These are phyloP conservation scores for Pleomassaria siparia DNA, from an alignment of 2,329 filamentous ascomycete species.

Conservation along the genomic window DNA sequence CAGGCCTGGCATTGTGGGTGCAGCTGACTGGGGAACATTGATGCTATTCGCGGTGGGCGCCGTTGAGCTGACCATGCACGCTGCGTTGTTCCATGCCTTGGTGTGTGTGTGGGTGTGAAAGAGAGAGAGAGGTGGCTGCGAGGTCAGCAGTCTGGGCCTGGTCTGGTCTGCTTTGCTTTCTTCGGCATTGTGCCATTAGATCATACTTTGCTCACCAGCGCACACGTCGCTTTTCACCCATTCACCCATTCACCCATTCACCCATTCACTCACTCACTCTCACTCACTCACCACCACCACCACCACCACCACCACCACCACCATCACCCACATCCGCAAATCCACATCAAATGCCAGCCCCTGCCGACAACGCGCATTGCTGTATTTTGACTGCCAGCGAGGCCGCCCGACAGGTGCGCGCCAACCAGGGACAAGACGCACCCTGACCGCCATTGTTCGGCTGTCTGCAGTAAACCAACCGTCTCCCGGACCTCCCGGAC, in stretches of 20 bases:
- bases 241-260: not conserved
- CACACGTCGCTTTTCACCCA: not conserved
- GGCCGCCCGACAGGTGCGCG: conserved; percentile 34
- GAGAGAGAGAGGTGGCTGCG: not conserved
- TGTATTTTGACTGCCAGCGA: conserved; percentile 25
- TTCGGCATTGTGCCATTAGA: too few relatives aligned
- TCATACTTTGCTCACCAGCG: not conserved
- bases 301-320: not conserved
- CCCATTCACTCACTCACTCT: not conserved
- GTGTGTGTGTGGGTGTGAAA: not conserved
- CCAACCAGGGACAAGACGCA: conserved; percentile 24
- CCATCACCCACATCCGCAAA: conserved; percentile 5
- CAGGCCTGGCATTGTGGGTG: not conserved
- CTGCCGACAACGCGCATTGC: conserved; percentile 2
- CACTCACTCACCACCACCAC: not conserved
- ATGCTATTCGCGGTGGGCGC: conserved; percentile 4
- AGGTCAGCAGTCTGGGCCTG: not conserved
- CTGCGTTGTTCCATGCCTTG: conserved; percentile 2
- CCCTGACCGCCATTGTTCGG: conserved; percentile 29
- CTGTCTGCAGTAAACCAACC: conserved; percentile 9
- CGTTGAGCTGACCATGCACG: conserved; percentile 12
- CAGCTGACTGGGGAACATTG: conserved; percentile 11
- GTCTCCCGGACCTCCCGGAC: conserved; percentile 18
- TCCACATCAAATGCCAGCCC: conserved; percentile 27
- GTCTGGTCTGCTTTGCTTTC: not conserved